Conservation (phyloP, 2,329 filamentous ascomycete species). For the Aspergillus pseudotamarii region DNA sequence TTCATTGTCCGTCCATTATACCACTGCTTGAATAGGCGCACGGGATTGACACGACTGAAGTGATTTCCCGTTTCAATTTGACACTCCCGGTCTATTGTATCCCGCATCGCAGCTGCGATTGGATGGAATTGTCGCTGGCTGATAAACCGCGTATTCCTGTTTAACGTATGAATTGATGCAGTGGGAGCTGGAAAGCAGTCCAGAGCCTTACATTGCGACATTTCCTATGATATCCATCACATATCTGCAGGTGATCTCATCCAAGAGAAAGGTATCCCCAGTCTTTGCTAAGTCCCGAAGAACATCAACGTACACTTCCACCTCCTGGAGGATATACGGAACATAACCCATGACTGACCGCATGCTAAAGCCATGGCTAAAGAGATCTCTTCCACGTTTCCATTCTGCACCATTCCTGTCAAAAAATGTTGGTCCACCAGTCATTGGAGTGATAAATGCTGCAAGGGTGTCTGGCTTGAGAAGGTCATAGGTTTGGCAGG, state of each 20-base stretch:
- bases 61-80: not conserved
- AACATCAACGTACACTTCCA: not conserved
- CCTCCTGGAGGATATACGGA: constrained; percentile 9
- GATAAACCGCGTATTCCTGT: constrained; percentile 1
- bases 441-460: not conserved
- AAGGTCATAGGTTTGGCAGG: not conserved
- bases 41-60: not conserved
- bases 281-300: not conserved
- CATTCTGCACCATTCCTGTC: not conserved
- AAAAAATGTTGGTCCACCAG: not conserved
- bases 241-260: not conserved
- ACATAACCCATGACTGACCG: not conserved
- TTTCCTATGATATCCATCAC: constrained; percentile 12
- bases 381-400: not conserved
- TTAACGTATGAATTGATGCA: not conserved
- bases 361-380: not conserved
- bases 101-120: constrained; percentile 9
- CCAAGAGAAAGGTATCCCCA: constrained; percentile 3
- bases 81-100: constrained; percentile 6
- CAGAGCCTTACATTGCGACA: not conserved
- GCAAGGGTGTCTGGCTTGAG: not conserved
- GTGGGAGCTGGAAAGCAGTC: not conserved
- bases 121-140: not conserved
- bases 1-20: constrained; percentile 7
- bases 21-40: constrained; percentile 8